Evolutionary conservation across 1,139 yeast species (phyloP).

Genomic region (Suhomyces anneliseae): DNA sequence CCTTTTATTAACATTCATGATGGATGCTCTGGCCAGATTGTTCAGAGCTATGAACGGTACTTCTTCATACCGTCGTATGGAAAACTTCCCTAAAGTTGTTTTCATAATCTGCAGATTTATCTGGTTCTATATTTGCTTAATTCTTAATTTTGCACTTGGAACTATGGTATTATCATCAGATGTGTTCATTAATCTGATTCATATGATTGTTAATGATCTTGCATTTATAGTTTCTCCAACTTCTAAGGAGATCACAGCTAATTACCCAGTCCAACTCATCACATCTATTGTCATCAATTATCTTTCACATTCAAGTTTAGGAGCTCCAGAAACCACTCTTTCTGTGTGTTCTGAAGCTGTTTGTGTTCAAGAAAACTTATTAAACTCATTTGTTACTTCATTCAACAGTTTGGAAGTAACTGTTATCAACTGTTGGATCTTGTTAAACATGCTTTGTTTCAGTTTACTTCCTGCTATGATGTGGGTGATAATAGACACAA

Average conservation of each 20-base stretch:
- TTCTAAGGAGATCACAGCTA: slow-evolving; percentile 7
- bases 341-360: slow-evolving; percentile 3
- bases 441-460: slow-evolving; percentile 25
- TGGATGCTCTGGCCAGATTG: slow-evolving; percentile 14
- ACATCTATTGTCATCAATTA: slow-evolving; percentile 20
- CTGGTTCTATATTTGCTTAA: slow-evolving; percentile 25
- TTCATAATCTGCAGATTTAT: slow-evolving; percentile 19
- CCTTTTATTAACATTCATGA: slow-evolving; percentile 17
- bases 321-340: slow-evolving; percentile 2
- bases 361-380: slow-evolving; percentile 7
- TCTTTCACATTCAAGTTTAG: slow-evolving; percentile 17
- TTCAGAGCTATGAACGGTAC: slow-evolving; percentile 16
- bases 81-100: slow-evolving; percentile 17
- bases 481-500: slow-evolving; percentile 25
- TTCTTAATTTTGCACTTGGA: slow-evolving; percentile 16
- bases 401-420: slow-evolving; percentile 9
- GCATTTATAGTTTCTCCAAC: slow-evolving; percentile 3
- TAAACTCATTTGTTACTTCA: slow-evolving; percentile 7
- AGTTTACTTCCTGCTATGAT: slow-evolving; percentile 27
- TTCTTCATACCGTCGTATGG: slow-evolving; percentile 10
- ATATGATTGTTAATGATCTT: slow-evolving; percentile 9
- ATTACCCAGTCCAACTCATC: slow-evolving; percentile 15
- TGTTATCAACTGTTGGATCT: slow-evolving; percentile 22
- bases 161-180: slow-evolving; percentile 24
- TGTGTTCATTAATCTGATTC: slow-evolving; percentile 21